phyloP scores from a whole-genome alignment of 1,139 yeast species.

The Blastobotrys aristatus region DNA sequence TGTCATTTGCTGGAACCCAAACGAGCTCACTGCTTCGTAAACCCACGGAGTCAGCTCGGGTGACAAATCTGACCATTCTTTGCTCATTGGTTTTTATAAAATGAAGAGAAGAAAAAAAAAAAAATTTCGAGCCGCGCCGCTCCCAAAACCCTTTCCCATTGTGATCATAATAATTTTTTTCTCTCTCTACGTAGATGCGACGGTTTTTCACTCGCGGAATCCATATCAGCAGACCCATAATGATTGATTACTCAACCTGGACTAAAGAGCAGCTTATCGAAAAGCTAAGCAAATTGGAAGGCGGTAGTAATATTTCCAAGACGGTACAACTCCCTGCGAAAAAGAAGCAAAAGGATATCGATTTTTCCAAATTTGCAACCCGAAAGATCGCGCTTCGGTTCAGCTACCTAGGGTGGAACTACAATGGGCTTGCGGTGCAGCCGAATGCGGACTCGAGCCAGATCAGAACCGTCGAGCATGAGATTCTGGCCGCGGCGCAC shows the following conservation, averaged over 20 bases:
- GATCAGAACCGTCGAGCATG: conserved; percentile 82
- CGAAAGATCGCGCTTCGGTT: conserved; percentile 75
- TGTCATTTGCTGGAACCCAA: conserved; percentile 83
- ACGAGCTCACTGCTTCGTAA: conserved; percentile 58
- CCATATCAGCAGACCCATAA: neutral
- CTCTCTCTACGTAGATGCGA: neutral
- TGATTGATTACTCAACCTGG: conserved; percentile 44
- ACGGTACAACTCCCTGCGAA: neutral
- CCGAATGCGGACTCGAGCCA: conserved; percentile 47
- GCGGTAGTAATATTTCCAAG: too few species aligned
- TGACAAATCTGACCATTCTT: conserved; percentile 26
- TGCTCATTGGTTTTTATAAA: neutral
- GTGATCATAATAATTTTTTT: neutral
- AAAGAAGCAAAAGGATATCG: conserved; percentile 47
- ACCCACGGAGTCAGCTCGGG: conserved; percentile 31
- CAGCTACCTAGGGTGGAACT: conserved; percentile 65
- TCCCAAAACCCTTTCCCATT: too few species aligned
- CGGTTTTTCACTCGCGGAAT: neutral
- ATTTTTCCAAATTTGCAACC: conserved; percentile 60
- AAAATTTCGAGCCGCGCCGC: conserved; percentile 10
- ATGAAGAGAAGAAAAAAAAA: neutral
- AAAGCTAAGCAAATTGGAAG: conserved; percentile 47
- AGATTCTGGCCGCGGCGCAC: conserved; percentile 62
- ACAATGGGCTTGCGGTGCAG: conserved; percentile 85
- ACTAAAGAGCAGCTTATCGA: conserved; percentile 48